Evolutionary conservation across 352 stramenopile genomes (phyloP), one percentile per base, ranked within the genome.

Genomic region (Pseudoperonospora humuli): DNA sequence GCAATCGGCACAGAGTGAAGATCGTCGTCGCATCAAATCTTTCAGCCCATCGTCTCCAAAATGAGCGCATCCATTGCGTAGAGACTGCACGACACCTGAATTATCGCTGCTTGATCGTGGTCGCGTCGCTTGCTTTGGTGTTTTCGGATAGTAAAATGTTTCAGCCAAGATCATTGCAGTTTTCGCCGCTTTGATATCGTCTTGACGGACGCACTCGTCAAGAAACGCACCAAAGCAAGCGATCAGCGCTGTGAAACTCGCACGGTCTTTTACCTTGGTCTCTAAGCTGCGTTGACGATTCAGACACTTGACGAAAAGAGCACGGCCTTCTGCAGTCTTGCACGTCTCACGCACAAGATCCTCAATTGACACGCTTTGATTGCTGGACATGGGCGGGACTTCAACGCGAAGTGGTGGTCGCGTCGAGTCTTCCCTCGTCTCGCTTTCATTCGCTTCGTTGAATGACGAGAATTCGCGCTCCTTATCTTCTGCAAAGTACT

Each of bases 151-250:
- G 32, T 90, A 93, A 34, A 93, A 93, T 1, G 80, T 93, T 36
- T 89, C 80, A 1, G 80, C 75, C 18, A 93, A 62, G 27, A 93
- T 93, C 75, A 93, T 93, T 21, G 80, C 80, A 1, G 77, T 93
- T 61, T 93, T 93, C 33, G 80, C 77, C 2, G 78, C 75, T 46
- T 90, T 90, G 31, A 89, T 70, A 44, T 93, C 77, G 35, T 87
- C 75, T 42, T 90, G 67, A 23, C 58, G 71, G 13, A 87, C 65
- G 34, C 80, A 93, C 23, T 80, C 65, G 43, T 84, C 67, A 1
- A 93, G 52, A 43, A 90, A 93, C 7, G 61, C 63, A 42, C 85
- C 54, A 33, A 88, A 89, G 45, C 77, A 90, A 20, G 51, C 31
- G 1, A 86, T 71, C 0, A 93, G 57, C 7, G 47, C 61, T 23